Base-by-base conservation (phyloP, 139 green algal genomes). In the Monoraphidium neglectum region DNA sequence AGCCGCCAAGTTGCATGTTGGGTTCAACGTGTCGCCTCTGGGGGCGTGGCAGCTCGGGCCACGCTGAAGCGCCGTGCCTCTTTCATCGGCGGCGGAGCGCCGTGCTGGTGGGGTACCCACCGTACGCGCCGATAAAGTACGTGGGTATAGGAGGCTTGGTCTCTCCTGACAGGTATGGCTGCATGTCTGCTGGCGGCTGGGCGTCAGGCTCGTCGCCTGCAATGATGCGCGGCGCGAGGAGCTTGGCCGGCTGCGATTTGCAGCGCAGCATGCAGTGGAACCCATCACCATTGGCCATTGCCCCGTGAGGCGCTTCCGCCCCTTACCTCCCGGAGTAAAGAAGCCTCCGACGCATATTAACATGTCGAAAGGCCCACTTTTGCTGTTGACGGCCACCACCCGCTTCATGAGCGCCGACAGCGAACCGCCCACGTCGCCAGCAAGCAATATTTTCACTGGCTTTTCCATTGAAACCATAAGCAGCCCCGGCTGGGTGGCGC, bases 121-220 rank as follows among this genome's bases (percentile, higher is more conserved):
- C 91, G 37, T 77, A 92, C 33, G 72, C 86, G 5, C 91, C 91
- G 23, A 94, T 82, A 69, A 95, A 95, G 77, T 92, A 94, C 0
- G 89, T 94, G 15, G 86, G 82, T 0, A 95, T 51, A 0, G 91
- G 90, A 0, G 85, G 79, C 47, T 77, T 60, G 36, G 81, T 82
- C 6, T 76, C 67, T 6, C 87, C 87, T 0, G 80, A 78, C 0
- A 93, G 72, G 67, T 91, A 94, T 0, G 72, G 57, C 69, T 75
- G 35, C 8, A 93, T 76, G 53, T 90, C 79, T 3, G 35, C 59
- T 68, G 68, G 57, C 51, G 87, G 16, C 68, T 74, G 81, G 2
- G 84, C 86, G 23, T 84, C 83, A 5, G 76, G 36, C 0, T 74
- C 86, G 88, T n/a, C n/a, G n/a, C n/a, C n/a, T n/a, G n/a, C n/a